phyloP scores from a whole-genome alignment of 2,329 filamentous ascomycete species.

The Penicillium sp. region DNA sequence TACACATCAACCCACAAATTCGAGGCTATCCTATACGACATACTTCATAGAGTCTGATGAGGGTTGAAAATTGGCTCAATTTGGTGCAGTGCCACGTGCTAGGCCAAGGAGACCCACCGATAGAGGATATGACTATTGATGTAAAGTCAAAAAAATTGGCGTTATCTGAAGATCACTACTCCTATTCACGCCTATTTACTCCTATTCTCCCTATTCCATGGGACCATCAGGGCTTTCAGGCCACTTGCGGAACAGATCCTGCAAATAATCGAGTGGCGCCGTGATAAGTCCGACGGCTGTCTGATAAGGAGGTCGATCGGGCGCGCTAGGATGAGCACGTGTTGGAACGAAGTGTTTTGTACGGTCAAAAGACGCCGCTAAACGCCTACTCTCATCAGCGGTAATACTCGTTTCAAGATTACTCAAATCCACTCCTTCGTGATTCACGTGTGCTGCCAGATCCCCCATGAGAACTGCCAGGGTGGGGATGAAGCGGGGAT shows the following conservation, averaged over 20 bases:
- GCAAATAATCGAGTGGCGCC: conserved; percentile 58
- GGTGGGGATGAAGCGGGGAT: conserved; percentile 46
- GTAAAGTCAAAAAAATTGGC: not conserved
- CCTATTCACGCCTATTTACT: not conserved
- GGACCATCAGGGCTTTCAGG: conserved; percentile 31
- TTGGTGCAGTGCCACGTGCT: too few species aligned
- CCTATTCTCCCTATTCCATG: not conserved
- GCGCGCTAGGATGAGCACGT: conserved; percentile 52
- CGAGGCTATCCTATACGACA: too few species aligned
- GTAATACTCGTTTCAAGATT: conserved; percentile 48
- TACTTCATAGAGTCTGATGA: too few species aligned
- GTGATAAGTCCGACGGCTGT: conserved; percentile 55
- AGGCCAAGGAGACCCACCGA: too few species aligned
- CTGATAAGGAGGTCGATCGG: conserved; percentile 58
- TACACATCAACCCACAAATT: too few species aligned
- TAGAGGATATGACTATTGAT: too few species aligned
- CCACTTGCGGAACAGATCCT: conserved; percentile 58
- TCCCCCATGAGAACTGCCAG: conserved; percentile 47
- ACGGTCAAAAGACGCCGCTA: conserved; percentile 48
- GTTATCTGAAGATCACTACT: not conserved
- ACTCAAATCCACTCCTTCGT: conserved; percentile 53
- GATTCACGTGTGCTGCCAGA: conserved; percentile 50
- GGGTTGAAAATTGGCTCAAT: too few species aligned
- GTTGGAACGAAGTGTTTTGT: conserved; percentile 58
- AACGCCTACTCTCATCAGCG: conserved; percentile 31